Conservation (phyloP, 2,329 filamentous ascomycete species). For the Colletotrichum tofieldiae region DNA sequence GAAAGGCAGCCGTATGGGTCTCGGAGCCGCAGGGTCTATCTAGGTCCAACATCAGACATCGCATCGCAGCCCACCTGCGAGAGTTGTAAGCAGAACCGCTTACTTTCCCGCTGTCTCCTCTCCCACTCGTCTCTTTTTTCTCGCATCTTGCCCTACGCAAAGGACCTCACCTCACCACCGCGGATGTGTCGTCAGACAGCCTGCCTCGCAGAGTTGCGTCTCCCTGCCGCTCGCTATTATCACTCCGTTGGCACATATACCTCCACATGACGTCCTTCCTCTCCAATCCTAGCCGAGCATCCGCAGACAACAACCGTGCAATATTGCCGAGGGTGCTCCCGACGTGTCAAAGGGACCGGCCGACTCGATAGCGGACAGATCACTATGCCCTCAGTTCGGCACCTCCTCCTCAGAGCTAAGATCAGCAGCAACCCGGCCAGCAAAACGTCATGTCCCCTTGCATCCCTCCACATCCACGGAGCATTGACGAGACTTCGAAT, state of each 20-base stretch:
- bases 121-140: not conserved
- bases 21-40: slow-evolving; percentile 14
- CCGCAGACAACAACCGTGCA: slow-evolving; percentile 6
- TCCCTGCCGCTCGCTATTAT: slow-evolving; percentile 4
- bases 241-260: slow-evolving; percentile 34
- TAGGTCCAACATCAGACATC: not conserved
- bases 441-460: slow-evolving; percentile 38
- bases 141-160: not conserved
- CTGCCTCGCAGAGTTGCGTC: not conserved
- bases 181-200: not conserved
- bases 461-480: slow-evolving; percentile 1
- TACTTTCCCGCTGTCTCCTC: not conserved
- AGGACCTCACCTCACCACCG: not conserved
- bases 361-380: not conserved
- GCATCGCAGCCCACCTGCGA: slow-evolving; percentile 5
- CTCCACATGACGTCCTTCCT: slow-evolving; percentile 32
- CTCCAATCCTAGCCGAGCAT: slow-evolving; percentile 7
- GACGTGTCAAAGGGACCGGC: slow-evolving; percentile 12
- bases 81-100: not conserved
- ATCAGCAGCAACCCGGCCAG: slow-evolving; percentile 19
- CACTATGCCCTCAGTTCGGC: slow-evolving; percentile 18
- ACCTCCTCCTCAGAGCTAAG: slow-evolving; percentile 17
- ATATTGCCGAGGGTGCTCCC: slow-evolving; percentile 1
- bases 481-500: slow-evolving; percentile 11
- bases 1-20: slow-evolving; percentile 9